These are phyloP conservation scores for Sophora flavescens DNA, from an alignment of 306 rosid genomes.

Conservation along the genomic window DNA sequence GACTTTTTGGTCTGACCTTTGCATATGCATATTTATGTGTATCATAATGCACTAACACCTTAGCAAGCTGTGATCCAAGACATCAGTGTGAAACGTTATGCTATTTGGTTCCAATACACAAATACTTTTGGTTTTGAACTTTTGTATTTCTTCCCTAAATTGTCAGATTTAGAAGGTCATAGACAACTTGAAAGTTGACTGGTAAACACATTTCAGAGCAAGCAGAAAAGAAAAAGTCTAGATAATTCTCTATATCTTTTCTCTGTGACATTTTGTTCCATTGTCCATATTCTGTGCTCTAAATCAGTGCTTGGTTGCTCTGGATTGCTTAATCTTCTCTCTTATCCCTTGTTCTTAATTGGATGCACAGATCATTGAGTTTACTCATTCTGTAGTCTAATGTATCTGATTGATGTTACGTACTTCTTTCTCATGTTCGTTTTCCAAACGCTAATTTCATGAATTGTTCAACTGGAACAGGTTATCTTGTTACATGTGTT, in stretches of 20 bases:
- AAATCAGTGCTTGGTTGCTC: conserved; percentile 31
- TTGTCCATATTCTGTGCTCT: conserved; percentile 32
- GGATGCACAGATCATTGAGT: conserved; percentile 27
- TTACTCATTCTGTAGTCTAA: conserved; percentile 26
- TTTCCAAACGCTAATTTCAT: conserved; percentile 35
- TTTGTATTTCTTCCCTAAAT: conserved; percentile 16
- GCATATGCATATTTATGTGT: conserved; percentile 31
- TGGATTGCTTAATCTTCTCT: conserved; percentile 9
- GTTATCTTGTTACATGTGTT: conserved; percentile 72
- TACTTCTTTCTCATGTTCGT: conserved; percentile 24
- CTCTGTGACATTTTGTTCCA: conserved; percentile 25
- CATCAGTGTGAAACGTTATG: conserved; percentile 12
- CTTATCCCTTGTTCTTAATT: conserved; percentile 25
- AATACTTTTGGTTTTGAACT: conserved; percentile 31
- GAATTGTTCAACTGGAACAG: conserved; percentile 61
- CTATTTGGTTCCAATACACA: conserved; percentile 32
- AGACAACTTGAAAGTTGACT: conserved; percentile 3
- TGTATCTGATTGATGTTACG: conserved; percentile 28
- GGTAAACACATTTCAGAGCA: conserved; percentile 9
- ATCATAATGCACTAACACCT: conserved; percentile 27
- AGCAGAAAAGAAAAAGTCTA: conserved; percentile 10
- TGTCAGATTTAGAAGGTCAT: conserved; percentile 24
- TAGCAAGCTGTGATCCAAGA: conserved; percentile 6
- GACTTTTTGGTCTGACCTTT: conserved; percentile 18
- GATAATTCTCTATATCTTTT: conserved; percentile 23